phyloP scores from a whole-genome alignment of 495 filamentous ascomycete genomes.

The Cudoniella acicularis region DNA sequence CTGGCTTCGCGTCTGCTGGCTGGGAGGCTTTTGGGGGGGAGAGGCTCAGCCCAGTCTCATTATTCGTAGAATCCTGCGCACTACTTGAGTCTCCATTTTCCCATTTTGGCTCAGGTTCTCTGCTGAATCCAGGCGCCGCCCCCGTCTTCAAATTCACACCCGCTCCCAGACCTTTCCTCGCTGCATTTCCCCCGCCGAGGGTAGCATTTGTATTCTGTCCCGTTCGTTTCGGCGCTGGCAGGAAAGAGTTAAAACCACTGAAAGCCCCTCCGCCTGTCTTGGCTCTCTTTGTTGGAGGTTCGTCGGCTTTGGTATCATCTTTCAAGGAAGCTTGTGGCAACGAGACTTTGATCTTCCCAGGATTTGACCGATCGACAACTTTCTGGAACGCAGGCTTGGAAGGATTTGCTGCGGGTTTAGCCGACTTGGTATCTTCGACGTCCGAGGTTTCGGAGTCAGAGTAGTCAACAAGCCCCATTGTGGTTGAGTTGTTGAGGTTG shows the following conservation, averaged over 20 bases:
- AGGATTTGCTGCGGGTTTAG: conserved; percentile 27
- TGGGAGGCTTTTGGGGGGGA: conserved; percentile 25
- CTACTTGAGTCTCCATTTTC: conserved; percentile 21
- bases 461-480: conserved; percentile 76
- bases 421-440: conserved; percentile 37
- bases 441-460: conserved; percentile 83
- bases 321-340: conserved; percentile 49
- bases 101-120: conserved; percentile 34
- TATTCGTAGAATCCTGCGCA: conserved; percentile 15
- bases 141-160: conserved; percentile 76
- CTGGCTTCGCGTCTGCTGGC: conserved; percentile 44
- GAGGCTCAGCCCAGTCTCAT: conserved; percentile 2
- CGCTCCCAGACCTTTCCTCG: conserved; percentile 25
- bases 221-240: conserved; percentile 78
- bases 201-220: conserved; percentile 34
- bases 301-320: conserved; percentile 43
- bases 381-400: conserved; percentile 56
- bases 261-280: conserved; percentile 58
- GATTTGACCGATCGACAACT: conserved; percentile 72
- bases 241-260: conserved; percentile 75
- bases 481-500: conserved; percentile 5
- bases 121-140: conserved; percentile 71
- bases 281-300: conserved; percentile 68
- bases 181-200: conserved; percentile 26
- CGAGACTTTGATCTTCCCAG: conserved; percentile 76